Evolutionary conservation across 2,329 filamentous ascomycete genomes (phyloP).

Genomic region (Ceratocystis cubensis): DNA sequence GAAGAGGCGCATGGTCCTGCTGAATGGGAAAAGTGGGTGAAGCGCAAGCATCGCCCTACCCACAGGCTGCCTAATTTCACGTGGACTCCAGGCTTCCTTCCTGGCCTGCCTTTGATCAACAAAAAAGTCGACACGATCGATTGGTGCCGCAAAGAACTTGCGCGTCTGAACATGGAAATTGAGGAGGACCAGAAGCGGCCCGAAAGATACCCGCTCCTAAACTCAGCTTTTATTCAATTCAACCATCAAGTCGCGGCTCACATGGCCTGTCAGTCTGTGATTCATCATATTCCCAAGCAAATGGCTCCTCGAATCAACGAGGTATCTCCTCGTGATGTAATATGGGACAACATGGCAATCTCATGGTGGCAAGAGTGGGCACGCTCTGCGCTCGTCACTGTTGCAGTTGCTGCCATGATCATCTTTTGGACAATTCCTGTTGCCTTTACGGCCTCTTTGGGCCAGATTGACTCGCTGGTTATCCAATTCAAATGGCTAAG

Average conservation of each 20-base stretch:
- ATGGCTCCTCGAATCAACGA: constrained; percentile 92
- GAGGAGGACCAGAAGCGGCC: constrained; percentile 77
- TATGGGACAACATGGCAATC: constrained; percentile 96
- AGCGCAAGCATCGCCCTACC: constrained; percentile 69
- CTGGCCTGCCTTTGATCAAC: constrained; percentile 63
- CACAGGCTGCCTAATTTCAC: constrained; percentile 57
- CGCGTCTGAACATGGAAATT: constrained; percentile 80
- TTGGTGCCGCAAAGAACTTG: constrained; percentile 74
- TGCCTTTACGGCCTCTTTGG: constrained; percentile 70
- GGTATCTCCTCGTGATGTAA: constrained; percentile 80
- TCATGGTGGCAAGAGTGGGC: constrained; percentile 86
- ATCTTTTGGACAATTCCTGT: constrained; percentile 86
- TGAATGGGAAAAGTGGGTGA: constrained; percentile 75
- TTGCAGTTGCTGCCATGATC: constrained; percentile 59
- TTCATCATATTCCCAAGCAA: constrained; percentile 80
- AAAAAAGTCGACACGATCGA: constrained; percentile 94
- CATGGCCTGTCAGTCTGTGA: constrained; percentile 90
- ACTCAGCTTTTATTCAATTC: constrained; percentile 95
- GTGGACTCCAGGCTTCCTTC: constrained; percentile 54
- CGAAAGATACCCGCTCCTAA: constrained; percentile 83
- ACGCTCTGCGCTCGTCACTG: constrained; percentile 52
- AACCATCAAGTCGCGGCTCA: constrained; percentile 95
- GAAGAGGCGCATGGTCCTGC: constrained; percentile 41
- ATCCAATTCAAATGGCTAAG: constrained; percentile 52
- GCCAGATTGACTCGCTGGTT: constrained; percentile 62